phyloP scores from a whole-genome alignment of 768 basidiomycete species.

The Boletus rufocinnamomeus region DNA sequence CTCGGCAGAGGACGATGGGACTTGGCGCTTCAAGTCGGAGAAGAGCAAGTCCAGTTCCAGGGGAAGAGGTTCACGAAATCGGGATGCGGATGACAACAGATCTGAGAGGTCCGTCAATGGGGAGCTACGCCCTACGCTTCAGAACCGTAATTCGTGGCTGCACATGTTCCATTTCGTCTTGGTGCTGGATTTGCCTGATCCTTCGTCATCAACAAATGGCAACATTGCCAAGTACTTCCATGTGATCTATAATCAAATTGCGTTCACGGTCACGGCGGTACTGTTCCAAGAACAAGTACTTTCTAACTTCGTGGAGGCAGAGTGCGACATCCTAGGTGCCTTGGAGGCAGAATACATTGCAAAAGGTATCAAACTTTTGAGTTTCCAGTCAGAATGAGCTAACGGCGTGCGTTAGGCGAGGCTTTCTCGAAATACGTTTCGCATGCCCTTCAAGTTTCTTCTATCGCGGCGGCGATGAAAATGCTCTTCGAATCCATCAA shows the following conservation, averaged over 20 bases:
- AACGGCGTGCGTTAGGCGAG: conserved; percentile 45
- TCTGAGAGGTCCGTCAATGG: conserved; percentile 38
- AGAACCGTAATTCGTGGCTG: conserved; percentile 51
- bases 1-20: conserved; percentile 69
- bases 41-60: conserved; percentile 51
- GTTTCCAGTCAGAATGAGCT: conserved; percentile 5
- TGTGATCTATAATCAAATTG: conserved; percentile 85
- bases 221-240: conserved; percentile 81
- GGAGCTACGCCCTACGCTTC: conserved; percentile 28
- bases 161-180: conserved; percentile 85
- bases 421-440: conserved; percentile 56
- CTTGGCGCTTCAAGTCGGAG: conserved; percentile 75
- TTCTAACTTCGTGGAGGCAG: conserved; percentile 80
- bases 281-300: conserved; percentile 89
- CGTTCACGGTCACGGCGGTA: conserved; percentile 88
- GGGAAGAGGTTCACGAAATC: conserved; percentile 57
- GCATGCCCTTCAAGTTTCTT: conserved; percentile 63
- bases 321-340: conserved; percentile 70
- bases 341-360: conserved; percentile 71
- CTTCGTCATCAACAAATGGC: conserved; percentile 78
- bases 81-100: conserved; percentile 38
- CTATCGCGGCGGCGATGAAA: conserved; percentile 80
- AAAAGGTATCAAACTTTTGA: conserved; percentile 56
- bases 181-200: conserved; percentile 88
- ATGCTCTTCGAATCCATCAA: conserved; percentile 79